Evolutionary conservation across 2,329 filamentous ascomycete species (phyloP), one percentile per base, ranked within the genome.

Genomic region (Zasmidium angulare): DNA sequence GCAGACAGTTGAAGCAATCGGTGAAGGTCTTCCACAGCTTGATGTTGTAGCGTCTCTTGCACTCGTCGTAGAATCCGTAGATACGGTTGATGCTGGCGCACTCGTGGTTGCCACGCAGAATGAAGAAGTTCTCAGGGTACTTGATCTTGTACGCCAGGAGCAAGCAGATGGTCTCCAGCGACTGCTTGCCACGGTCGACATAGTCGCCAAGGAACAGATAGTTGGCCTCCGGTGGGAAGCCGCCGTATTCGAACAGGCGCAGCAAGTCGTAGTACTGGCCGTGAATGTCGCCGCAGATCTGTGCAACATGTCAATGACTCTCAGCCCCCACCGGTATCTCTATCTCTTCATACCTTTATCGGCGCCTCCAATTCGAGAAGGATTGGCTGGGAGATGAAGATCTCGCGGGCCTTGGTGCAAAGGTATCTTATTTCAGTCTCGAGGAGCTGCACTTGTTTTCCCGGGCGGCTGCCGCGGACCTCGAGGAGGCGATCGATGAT

Each of bases 11-110:
- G 86, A 99, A 99, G 84, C 93, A 97, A 77, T 99, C 93, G 65
- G 93, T 97, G 76, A 99, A 98, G 1, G 93, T 98, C 86, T 99
- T 99, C 93, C 93, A 98, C 63, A 98, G 85, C 86, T 98, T 98
- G 83, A 98, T 96, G 80, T 98, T 99, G 82, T 96, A 98, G 70
- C 93, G 86, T 75, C 95, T 89, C 84, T 99, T 99, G 88, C 93
- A 99, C 80, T 99, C 93, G 74, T 99, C 95, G 83, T 99, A 99
- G 83, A 99, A 99, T 61, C 95, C 95, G 77, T 99, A 99, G 78
- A 98, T 96, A 74, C 95, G 91, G 82, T 96, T 99, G 83, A 99
- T 96, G 55, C 91, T 96, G 60, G 95, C 95, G 80, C 95, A 98
- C 79, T 99, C 95, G 83, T 99, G 95, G 83, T 99, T 99, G 65